Percentiles rank a stretch among this genome's conserved stretches.
These are phyloP conservation scores for Acarospora socialis DNA, from an alignment of 2,329 filamentous ascomycete genomes.

Conservation along the genomic window DNA sequence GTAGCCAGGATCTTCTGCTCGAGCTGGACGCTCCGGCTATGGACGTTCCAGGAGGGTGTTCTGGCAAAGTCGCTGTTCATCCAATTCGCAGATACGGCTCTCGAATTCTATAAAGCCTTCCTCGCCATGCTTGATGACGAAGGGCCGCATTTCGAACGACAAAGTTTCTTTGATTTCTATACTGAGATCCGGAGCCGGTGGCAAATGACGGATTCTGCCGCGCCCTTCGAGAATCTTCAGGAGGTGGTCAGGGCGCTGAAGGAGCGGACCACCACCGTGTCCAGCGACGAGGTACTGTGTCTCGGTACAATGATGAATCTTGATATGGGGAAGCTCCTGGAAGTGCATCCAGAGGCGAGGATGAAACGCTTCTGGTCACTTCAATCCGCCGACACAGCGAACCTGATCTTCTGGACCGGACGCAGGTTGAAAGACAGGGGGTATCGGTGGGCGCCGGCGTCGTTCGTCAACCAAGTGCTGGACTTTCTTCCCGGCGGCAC, in stretches of 20 bases:
- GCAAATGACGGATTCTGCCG: too few relatives aligned
- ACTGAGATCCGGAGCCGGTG: too few relatives aligned
- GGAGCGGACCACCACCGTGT: constrained; percentile 7
- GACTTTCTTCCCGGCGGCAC: too few relatives aligned
- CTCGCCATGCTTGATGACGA: neutral
- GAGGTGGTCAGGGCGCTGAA: too few relatives aligned
- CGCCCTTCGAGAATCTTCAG: too few relatives aligned
- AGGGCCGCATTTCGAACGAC: neutral
- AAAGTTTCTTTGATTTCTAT: constrained; percentile 1
- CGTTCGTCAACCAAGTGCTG: too few relatives aligned
- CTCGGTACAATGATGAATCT: constrained; percentile 5
- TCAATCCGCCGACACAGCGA: too few relatives aligned
- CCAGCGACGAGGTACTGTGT: constrained; percentile 4
- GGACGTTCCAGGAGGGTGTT: constrained; percentile 4
- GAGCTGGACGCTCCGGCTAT: constrained; percentile 5
- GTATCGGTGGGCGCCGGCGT: too few relatives aligned
- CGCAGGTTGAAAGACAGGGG: too few relatives aligned
- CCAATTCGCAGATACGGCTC: constrained; percentile 4
- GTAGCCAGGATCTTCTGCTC: constrained; percentile 1
- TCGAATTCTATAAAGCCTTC: constrained; percentile 2
- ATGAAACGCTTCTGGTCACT: constrained; percentile 5
- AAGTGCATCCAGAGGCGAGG: neutral
- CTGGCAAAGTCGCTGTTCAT: constrained; percentile 1
- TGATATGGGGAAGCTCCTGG: neutral
- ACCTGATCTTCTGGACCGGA: too few relatives aligned